Percentiles rank a stretch among this genome's conserved stretches.
Conservation (phyloP, 2,329 filamentous ascomycete genomes). For the Phialemoniopsis sp. region DNA sequence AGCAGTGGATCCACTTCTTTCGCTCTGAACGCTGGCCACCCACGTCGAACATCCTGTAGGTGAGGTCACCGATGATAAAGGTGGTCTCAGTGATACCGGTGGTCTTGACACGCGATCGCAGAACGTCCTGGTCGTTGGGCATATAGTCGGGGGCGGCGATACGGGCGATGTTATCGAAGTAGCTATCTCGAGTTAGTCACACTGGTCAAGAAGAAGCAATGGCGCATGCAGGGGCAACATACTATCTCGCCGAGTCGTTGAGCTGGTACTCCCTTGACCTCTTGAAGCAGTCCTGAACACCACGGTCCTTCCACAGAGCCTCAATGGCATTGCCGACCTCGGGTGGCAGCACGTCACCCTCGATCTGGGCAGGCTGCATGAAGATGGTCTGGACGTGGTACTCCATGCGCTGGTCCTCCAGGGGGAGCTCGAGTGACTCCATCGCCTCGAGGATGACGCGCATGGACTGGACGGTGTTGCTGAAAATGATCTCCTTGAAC, state of each 20-base stretch:
- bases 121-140: slow-evolving; percentile 91
- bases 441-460: slow-evolving; percentile 66
- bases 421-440: slow-evolving; percentile 70
- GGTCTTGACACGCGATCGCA: slow-evolving; percentile 94
- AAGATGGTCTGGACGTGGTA: slow-evolving; percentile 98
- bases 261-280: slow-evolving; percentile 93
- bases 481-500: slow-evolving; percentile 69
- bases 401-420: slow-evolving; percentile 89
- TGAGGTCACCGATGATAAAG: slow-evolving; percentile 91
- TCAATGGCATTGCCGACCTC: slow-evolving; percentile 93
- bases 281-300: slow-evolving; percentile 94
- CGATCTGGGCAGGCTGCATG: slow-evolving; percentile 96
- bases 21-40: slow-evolving; percentile 93
- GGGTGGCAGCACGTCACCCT: slow-evolving; percentile 88
- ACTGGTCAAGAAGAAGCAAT: neutral
- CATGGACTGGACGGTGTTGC: slow-evolving; percentile 67
- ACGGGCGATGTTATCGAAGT: slow-evolving; percentile 91
- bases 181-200: slow-evolving; percentile 47
- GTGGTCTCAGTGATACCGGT: slow-evolving; percentile 96
- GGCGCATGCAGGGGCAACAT: slow-evolving; percentile 33
- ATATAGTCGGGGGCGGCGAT: slow-evolving; percentile 91
- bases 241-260: slow-evolving; percentile 97
- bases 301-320: slow-evolving; percentile 86
- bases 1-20: slow-evolving; percentile 99
- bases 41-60: slow-evolving; percentile 96